Percentiles rank a stretch among this genome's conserved stretches.
Evolutionary conservation across 1,284 basidiomycete genomes (phyloP).

Genomic region (Mycena citricolor): DNA sequence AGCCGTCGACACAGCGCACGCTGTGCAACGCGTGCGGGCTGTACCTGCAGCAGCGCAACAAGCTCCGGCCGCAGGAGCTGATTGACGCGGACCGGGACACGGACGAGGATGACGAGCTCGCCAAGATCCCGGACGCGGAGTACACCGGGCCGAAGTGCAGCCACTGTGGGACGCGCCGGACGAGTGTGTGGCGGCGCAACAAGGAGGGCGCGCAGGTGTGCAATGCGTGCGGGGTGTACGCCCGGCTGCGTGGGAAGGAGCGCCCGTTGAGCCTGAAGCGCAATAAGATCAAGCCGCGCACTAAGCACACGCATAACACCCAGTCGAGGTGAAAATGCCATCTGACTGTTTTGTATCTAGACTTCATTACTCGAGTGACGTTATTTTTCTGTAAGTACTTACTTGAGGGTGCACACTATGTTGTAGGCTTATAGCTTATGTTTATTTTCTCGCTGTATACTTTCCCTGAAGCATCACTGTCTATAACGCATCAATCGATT

Average conservation of each 20-base stretch:
- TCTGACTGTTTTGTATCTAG: no score
- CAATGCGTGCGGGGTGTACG: constrained; percentile 16
- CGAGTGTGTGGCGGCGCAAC: constrained; percentile 9
- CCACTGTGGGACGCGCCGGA: constrained; percentile 10
- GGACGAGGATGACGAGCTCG: neutral
- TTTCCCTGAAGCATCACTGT: no score
- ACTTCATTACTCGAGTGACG: no score
- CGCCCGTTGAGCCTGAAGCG: constrained; percentile 9
- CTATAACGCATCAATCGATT: no score
- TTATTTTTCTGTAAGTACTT: no score
- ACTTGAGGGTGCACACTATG: no score
- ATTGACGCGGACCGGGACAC: constrained; percentile 8
- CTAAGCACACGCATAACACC: constrained; percentile 3
- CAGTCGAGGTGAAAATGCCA: no score
- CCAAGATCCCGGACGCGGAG: neutral
- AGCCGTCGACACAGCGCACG: neutral
- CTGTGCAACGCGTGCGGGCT: constrained; percentile 16
- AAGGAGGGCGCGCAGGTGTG: constrained; percentile 9
- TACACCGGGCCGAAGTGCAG: constrained; percentile 7
- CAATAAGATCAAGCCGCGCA: constrained; percentile 13
- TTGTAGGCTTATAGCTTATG: no score
- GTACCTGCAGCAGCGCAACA: constrained; percentile 8
- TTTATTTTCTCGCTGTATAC: no score
- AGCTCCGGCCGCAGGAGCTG: constrained; percentile 10
- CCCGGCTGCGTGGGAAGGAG: constrained; percentile 11